These are phyloP conservation scores for Hyaloscypha finlandica DNA, from an alignment of 495 filamentous ascomycete species.

Conservation along the genomic window DNA sequence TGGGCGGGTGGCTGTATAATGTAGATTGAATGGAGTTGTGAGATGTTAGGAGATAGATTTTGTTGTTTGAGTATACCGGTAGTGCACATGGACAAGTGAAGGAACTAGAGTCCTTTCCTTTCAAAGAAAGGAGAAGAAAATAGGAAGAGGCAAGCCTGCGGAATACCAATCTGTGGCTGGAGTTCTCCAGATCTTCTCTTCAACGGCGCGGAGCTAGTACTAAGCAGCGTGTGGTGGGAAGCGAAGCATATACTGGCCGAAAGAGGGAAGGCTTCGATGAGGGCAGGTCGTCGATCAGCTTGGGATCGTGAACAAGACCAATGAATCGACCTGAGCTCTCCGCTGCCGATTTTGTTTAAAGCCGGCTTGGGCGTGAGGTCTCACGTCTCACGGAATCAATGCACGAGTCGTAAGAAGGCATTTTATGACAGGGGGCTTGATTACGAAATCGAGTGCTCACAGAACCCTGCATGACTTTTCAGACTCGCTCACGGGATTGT, in stretches of 20 bases:
- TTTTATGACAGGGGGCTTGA: neutral
- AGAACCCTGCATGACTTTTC: constrained; percentile 13
- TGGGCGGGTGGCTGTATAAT: constrained; percentile 2
- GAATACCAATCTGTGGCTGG: neutral
- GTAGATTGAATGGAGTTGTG: neutral
- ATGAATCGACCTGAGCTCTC: neutral
- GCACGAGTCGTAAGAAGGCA: neutral
- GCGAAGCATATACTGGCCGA: neutral
- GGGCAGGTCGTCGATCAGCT: neutral
- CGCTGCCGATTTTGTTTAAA: neutral
- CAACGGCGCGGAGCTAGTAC: neutral
- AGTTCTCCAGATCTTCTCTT: neutral
- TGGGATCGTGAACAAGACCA: neutral
- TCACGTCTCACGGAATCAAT: neutral
- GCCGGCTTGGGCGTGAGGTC: neutral
- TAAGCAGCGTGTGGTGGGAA: neutral
- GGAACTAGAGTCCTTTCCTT: too few relatives aligned
- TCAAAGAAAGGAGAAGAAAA: too few relatives aligned
- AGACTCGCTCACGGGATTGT: neutral
- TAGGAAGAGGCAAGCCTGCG: neutral
- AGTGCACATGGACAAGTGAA: too few relatives aligned
- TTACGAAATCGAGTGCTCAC: constrained; percentile 13
- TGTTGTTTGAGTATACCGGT: too few relatives aligned
- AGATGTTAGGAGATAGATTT: neutral
- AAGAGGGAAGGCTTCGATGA: neutral